A percentile compares a stretch with the other conserved stretches of the same genome.
Conservation (phyloP, 2,329 filamentous ascomycete genomes). For the Talaromyces sp. region DNA sequence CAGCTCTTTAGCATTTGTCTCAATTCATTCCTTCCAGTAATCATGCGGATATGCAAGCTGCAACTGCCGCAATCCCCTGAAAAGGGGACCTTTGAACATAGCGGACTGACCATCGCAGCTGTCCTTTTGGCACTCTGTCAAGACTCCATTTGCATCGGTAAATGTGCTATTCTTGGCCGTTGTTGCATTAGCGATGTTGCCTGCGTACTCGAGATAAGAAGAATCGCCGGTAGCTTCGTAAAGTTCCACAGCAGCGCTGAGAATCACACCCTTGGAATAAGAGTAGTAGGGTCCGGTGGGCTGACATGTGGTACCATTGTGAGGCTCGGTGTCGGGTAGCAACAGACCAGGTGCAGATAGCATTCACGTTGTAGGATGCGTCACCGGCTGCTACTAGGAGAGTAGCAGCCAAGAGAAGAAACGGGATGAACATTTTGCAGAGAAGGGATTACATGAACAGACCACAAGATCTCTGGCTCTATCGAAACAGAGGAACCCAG, state of each 20-base stretch:
- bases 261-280: neutral
- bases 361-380: neutral
- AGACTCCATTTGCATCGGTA: neutral
- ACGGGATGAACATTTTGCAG: neutral
- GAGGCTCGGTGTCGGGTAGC: too few relatives aligned
- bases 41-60: neutral
- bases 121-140: neutral
- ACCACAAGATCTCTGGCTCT: too few relatives aligned
- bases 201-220: neutral
- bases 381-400: neutral
- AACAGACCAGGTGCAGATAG: slow-evolving; percentile 1
- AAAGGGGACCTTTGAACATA: slow-evolving; percentile 1
- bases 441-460: too few relatives aligned
- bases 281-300: neutral
- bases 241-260: neutral
- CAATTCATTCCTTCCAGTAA: neutral
- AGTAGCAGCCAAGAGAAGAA: neutral
- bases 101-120: neutral
- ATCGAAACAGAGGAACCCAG: too few relatives aligned
- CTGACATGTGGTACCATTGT: neutral
- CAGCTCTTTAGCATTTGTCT: neutral
- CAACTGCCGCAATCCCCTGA: neutral
- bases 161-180: neutral
- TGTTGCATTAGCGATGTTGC: neutral
- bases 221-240: neutral